These are phyloP conservation scores for Pythium grandisporangium DNA, from an alignment of 352 stramenopile species.

Conservation along the genomic window DNA sequence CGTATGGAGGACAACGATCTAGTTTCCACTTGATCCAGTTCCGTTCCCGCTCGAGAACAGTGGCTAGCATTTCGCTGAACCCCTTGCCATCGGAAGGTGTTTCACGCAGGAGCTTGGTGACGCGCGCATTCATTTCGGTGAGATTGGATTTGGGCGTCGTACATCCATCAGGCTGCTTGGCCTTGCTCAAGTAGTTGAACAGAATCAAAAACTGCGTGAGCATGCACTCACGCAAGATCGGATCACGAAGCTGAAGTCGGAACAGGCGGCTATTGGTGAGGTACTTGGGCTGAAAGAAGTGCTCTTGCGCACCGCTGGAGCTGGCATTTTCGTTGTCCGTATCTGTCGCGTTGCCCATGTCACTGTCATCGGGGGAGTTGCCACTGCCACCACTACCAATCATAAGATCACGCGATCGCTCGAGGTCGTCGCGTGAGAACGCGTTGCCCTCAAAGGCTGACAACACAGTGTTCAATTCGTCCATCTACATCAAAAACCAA, in stretches of 20 bases:
- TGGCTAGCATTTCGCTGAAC: constrained; percentile 83
- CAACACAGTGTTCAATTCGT: constrained; percentile 68
- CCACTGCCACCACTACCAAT: not conserved
- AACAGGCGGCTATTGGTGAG: constrained; percentile 89
- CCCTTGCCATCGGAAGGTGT: constrained; percentile 80
- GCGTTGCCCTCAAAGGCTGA: constrained; percentile 80
- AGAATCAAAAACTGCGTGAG: constrained; percentile 82
- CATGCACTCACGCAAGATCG: constrained; percentile 85
- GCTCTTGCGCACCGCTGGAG: constrained; percentile 26
- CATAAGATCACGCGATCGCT: constrained; percentile 53
- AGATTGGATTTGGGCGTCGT: constrained; percentile 55
- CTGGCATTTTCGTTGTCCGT: constrained; percentile 4
- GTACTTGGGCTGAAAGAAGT: constrained; percentile 91
- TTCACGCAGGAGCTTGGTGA: constrained; percentile 70
- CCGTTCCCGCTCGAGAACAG: constrained; percentile 79
- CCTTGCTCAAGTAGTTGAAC: constrained; percentile 59
- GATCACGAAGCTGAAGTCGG: constrained; percentile 84
- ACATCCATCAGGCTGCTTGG: constrained; percentile 35
- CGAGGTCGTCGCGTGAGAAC: constrained; percentile 74
- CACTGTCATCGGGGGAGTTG: too few species aligned
- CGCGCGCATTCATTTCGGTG: constrained; percentile 52
- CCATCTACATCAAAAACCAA: constrained; percentile 41
- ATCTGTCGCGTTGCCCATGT: not conserved
- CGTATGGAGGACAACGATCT: constrained; percentile 79
- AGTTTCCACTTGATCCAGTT: constrained; percentile 90